These are phyloP conservation scores for Salisapilia sapeloensis DNA, from an alignment of 352 stramenopile genomes.

Conservation along the genomic window DNA sequence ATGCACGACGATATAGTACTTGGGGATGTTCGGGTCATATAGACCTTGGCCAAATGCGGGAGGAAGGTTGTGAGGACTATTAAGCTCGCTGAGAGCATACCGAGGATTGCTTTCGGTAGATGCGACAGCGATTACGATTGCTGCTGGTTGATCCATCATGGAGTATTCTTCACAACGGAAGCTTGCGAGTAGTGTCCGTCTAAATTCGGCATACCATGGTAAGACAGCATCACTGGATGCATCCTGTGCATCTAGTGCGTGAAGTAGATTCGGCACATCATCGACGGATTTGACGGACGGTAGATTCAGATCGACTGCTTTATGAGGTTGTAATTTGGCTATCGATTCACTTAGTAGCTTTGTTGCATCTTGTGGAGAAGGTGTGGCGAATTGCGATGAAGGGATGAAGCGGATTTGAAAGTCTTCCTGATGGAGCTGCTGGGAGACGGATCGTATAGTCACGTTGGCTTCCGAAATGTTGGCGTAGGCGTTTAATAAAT, in stretches of 20 bases:
- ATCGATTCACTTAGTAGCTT: constrained; percentile 33
- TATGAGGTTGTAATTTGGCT: neutral
- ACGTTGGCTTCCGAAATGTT: constrained; percentile 41
- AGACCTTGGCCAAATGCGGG: constrained; percentile 45
- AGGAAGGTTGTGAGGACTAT: constrained; percentile 22
- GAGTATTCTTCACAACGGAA: constrained; percentile 73
- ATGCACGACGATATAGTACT: constrained; percentile 83
- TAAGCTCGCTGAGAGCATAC: constrained; percentile 54
- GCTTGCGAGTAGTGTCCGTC: constrained; percentile 57
- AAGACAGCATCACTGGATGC: constrained; percentile 23
- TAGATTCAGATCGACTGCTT: constrained; percentile 33
- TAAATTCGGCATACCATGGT: constrained; percentile 71
- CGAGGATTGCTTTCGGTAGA: constrained; percentile 71
- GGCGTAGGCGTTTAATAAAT: constrained; percentile 61
- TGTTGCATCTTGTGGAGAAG: constrained; percentile 26
- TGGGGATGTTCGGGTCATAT: constrained; percentile 64
- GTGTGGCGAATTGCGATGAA: constrained; percentile 24
- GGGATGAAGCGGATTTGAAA: constrained; percentile 69
- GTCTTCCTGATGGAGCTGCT: constrained; percentile 34
- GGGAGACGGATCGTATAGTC: constrained; percentile 54
- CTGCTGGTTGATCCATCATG: constrained; percentile 50
- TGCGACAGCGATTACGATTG: constrained; percentile 61
- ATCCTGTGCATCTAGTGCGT: constrained; percentile 26
- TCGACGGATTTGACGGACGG: constrained; percentile 29
- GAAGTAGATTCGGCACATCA: constrained; percentile 52